These are phyloP conservation scores for Xylaria sp. DNA, from an alignment of 2,329 filamentous ascomycete genomes.

Conservation along the genomic window DNA sequence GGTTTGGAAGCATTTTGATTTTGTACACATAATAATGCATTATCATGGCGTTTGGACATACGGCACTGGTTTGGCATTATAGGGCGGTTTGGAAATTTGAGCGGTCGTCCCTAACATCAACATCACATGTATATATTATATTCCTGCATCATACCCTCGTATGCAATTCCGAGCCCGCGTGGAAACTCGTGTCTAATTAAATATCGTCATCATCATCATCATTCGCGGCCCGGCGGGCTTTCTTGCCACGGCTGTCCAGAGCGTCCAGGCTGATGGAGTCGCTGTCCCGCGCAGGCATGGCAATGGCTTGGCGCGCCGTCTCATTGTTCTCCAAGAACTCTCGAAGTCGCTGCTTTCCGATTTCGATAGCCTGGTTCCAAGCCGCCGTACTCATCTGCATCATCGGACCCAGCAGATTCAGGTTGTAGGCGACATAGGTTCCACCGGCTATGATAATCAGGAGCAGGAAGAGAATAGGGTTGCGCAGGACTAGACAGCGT, in stretches of 20 bases:
- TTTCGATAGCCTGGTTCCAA: conserved; percentile 84
- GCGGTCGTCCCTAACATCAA: conserved; percentile 37
- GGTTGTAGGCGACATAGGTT: conserved; percentile 89
- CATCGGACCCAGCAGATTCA: conserved; percentile 97
- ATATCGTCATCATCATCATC: conserved; percentile 73
- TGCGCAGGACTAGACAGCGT: conserved; percentile 78
- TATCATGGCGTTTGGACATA: conserved; percentile 42
- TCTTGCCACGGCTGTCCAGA: conserved; percentile 70
- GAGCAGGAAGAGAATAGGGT: conserved; percentile 92
- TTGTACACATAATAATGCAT: conserved; percentile 37
- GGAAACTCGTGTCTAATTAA: conserved; percentile 48
- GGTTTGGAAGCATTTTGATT: conserved; percentile 76
- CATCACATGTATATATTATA: conserved; percentile 45
- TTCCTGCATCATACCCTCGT: conserved; percentile 41
- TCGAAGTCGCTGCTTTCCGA: conserved; percentile 89
- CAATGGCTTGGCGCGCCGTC: conserved; percentile 83
- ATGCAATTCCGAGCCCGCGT: conserved; percentile 33
- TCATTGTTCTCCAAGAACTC: conserved; percentile 92
- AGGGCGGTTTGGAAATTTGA: conserved; percentile 29
- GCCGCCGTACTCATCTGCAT: conserved; percentile 94
- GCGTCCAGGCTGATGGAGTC: conserved; percentile 68
- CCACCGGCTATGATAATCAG: conserved; percentile 79
- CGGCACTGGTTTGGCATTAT: conserved; percentile 23
- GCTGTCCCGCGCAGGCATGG: conserved; percentile 69
- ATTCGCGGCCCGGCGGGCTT: conserved; percentile 52